Evolutionary conservation across 2,329 filamentous ascomycete genomes (phyloP), one percentile per base, ranked within the genome.

Genomic region (Neoascochyta sp.): DNA sequence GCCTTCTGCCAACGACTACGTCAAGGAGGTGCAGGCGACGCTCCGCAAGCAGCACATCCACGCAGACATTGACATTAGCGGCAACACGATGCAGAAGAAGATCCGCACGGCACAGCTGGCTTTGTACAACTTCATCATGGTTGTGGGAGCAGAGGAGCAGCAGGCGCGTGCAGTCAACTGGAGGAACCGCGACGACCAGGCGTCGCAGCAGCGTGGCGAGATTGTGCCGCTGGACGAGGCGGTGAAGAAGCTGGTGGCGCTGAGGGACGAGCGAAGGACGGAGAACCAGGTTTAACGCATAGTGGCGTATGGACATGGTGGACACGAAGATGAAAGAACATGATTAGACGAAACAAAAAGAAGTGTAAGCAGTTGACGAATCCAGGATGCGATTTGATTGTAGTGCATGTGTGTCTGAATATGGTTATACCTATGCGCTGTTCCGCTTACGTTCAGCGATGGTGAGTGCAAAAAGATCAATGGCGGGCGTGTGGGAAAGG

Each of bases 21-120:
- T 84, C 42, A 57, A 60, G 71, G 83, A 90, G 63, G 78, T 90
- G 5, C 78, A 83, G 53, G 63, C 66, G 37, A 69, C 81, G 40
- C 81, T 89, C 67, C 77, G 81, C 54, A 70, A 74, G 38, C 73
- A 81, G 60, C 72, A 73, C 27, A 76, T 90, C 63, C 83, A 82
- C 53, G 77, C 78, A 56, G 82, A 86, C 58, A 71, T 82, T 36
- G 82, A 86, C 57, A 70, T 83, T 29, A 76, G 76, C 47, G 79
- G 83, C 52, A 87, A 90, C 66, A 92, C 85, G 5, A 78, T 92
- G 67, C 81, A 87, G 63, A 90, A 92, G 76, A 92, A 92, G 78
- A 87, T 92, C 47, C 81, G 85, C 49, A 88, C 76, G 33, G 86
- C 80, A 9, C 86, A 92, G 65, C 64, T 90, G 50, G 73, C 81